Base-by-base conservation (phyloP, 768 basidiomycete genomes). In the Pulveroboletus frians region DNA sequence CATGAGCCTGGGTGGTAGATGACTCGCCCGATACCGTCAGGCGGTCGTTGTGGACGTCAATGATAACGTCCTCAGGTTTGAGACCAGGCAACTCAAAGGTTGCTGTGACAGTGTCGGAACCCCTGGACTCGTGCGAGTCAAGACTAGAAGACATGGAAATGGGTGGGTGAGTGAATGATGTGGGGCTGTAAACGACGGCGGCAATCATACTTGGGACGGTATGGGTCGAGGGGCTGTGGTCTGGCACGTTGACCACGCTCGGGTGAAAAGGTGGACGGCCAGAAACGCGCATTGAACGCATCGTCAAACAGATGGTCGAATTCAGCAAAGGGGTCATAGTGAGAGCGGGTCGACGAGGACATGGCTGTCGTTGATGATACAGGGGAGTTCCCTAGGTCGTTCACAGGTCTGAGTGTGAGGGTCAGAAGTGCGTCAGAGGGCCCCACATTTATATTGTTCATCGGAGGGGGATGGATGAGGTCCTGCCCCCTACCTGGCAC, bases 11-110 rank as follows among this genome's bases (percentile, higher is more conserved):
- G 5, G 71, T 65, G 2, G 59, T 42, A 11, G 64, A 65, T 43
- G 57, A 66, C 60, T 79, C 74, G n/a, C 75, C 77, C 0, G 75
- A 72, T 17, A 81, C 62, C 3, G 65, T 75, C 46, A 80, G 64
- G 26, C 68, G 70, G 43, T 71, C 65, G 46, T 75, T 70, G 42
- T 72, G 67, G 59, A 58, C 0, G 14, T 77, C 73, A 42, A 81
- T 71, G 32, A 62, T 61, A 43, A 81, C 71, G 38, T 76, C 69
- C 43, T 75, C 72, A 54, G 76, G 75, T 50, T 70, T 74, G 43
- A 81, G 56, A 9, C 79, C 75, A 3, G 80, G 79, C 34, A 31
- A 62, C 58, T 79, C 78, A 54, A 81, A 77, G 3, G 72, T 73
- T 15, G 76, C 78, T 2, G 75, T 78, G 31, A 79, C 70, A 23